phyloP scores from a whole-genome alignment of 768 basidiomycete species.

The Termitomyces sp. region DNA sequence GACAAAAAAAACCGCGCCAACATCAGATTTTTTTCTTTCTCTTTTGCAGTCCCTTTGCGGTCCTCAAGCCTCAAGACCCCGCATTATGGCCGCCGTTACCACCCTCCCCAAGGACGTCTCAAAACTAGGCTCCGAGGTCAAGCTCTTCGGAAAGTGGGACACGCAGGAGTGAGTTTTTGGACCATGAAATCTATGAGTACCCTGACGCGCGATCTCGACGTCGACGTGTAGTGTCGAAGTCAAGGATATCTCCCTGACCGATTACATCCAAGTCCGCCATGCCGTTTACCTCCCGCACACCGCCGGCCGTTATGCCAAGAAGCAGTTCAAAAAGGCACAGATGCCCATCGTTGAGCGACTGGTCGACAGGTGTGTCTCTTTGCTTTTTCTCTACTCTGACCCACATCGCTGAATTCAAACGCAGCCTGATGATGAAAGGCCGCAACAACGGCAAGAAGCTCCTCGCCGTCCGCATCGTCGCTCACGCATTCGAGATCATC shows the following conservation, averaged over 20 bases:
- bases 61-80: constrained; percentile 29
- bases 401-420: not conserved
- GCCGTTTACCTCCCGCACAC: constrained; percentile 98
- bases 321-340: constrained; percentile 99
- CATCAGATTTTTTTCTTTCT: not conserved
- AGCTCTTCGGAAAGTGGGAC: constrained; percentile 99
- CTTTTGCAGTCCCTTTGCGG: constrained; percentile 18
- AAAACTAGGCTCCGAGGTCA: constrained; percentile 78
- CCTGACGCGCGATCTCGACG: not conserved
- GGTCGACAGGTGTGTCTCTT: constrained; percentile 76
- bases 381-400: not conserved
- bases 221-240: constrained; percentile 75
- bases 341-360: constrained; percentile 99
- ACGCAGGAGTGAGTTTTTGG: constrained; percentile 75
- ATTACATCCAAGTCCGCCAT: constrained; percentile 99
- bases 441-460: constrained; percentile 99
- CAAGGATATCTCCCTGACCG: constrained; percentile 97
- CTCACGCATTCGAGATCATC: constrained; percentile 99
- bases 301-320: constrained; percentile 98
- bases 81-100: constrained; percentile 57
- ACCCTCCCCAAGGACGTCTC: constrained; percentile 82
- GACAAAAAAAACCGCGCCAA: constrained; percentile 24
- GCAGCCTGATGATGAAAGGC: constrained; percentile 99
- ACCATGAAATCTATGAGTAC: too few species aligned
- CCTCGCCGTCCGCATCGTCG: constrained; percentile 97